Percentiles rank a stretch among this genome's conserved stretches.
Evolutionary conservation across 2,329 filamentous ascomycete species (phyloP).

Genomic region (Xylariaceae sp.): DNA sequence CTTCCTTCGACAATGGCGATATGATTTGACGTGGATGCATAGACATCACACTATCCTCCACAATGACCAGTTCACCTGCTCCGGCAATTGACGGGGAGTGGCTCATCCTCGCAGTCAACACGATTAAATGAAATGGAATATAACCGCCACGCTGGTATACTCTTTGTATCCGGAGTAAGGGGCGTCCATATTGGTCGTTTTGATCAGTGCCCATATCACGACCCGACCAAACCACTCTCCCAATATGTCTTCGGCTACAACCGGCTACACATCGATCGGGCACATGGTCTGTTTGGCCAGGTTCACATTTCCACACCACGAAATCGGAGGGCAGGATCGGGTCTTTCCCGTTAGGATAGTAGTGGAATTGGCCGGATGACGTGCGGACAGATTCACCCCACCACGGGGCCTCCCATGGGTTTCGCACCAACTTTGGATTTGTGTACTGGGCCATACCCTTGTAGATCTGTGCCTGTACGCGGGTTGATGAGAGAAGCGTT

Average conservation of each 20-base stretch:
- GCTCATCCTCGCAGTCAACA: no score
- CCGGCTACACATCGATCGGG: neutral
- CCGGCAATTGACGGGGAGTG: no score
- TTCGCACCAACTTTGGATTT: neutral
- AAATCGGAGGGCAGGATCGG: neutral
- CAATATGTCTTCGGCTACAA: neutral
- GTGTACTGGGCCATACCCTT: neutral
- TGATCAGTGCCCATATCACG: no score
- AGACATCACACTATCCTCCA: neutral
- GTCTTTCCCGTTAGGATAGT: neutral
- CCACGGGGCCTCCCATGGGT: neutral
- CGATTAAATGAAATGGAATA: no score
- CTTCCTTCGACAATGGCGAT: neutral
- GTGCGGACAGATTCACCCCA: neutral
- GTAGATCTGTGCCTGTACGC: neutral
- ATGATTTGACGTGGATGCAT: neutral
- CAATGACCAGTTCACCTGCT: neutral
- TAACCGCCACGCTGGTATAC: no score
- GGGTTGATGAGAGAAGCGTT: neutral
- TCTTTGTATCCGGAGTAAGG: no score
- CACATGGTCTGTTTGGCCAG: neutral
- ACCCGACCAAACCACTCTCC: neutral
- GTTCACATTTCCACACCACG: neutral
- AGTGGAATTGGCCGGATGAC: neutral
- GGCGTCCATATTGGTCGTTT: no score